Percentiles rank a stretch among this genome's conserved stretches.
phyloP scores from a whole-genome alignment of 2,329 filamentous ascomycete species.

The Stylonectria norvegica region DNA sequence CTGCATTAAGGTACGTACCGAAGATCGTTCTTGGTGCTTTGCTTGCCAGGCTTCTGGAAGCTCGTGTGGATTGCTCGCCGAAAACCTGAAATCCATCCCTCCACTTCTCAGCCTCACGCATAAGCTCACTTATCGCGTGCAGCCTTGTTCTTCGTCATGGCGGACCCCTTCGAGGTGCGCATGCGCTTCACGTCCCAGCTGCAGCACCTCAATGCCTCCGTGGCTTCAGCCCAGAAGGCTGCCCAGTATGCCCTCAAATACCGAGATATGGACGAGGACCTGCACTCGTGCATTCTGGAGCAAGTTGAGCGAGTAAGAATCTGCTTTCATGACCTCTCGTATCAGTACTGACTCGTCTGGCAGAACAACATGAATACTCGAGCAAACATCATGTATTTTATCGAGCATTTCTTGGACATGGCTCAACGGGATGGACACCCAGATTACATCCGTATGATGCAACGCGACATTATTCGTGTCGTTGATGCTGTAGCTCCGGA shows the following conservation, averaged over 20 bases:
- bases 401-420: conserved; percentile 89
- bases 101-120: not conserved
- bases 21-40: too few relatives aligned
- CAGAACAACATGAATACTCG: conserved; percentile 93
- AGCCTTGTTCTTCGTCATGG: conserved; percentile 39
- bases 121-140: not conserved
- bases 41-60: too few relatives aligned
- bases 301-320: conserved; percentile 73
- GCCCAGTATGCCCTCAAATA: conserved; percentile 94
- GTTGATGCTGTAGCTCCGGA: conserved; percentile 89
- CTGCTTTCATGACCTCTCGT: not conserved
- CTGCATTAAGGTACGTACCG: too few relatives aligned
- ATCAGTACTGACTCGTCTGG: conserved; percentile 9
- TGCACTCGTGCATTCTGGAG: conserved; percentile 96
- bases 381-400: conserved; percentile 99
- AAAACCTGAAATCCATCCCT: too few relatives aligned
- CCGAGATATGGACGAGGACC: conserved; percentile 90
- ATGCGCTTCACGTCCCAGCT: conserved; percentile 93
- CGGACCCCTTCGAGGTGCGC: conserved; percentile 94
- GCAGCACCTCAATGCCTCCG: conserved; percentile 85
- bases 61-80: too few relatives aligned
- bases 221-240: conserved; percentile 84
- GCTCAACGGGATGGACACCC: conserved; percentile 71
- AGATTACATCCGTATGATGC: conserved; percentile 90
- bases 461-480: conserved; percentile 85